Evolutionary conservation across 495 filamentous ascomycete genomes (phyloP), one percentile per base, ranked within the genome.

Genomic region (Penicillium subrubescens): DNA sequence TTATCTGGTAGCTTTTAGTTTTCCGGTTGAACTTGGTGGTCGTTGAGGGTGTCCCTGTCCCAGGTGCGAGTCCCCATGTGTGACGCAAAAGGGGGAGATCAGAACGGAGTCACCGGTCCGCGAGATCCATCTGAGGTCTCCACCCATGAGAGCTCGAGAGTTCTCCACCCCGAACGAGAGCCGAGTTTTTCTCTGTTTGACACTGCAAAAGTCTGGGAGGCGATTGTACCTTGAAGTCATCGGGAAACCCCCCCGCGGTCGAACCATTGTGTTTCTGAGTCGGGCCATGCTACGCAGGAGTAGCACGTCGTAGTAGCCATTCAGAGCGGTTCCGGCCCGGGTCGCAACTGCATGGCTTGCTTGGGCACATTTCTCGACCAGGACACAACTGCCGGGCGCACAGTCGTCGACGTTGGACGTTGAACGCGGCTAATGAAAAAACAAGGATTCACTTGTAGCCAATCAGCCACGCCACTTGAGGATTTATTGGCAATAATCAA

Each of bases 101-200:
- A 69, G 50, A 64, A 39, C 37, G 53, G 67, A 55, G 44, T 52
- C 27, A 37, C 64, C 52, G 58, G 56, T 56, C 53, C 50, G 57
- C 54, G 43, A 68, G 65, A 63, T 65, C 71, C 68, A 73, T 71
- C 55, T 60, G 57, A 73, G 71, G 64, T 73, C 66, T 53, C 71
- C 71, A 73, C 71, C 51, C 35, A 41, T 14, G 35, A 55, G 54
- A 66, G 63, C 56, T 67, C 41, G 34, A 31, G 37, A 31, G 33
- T 31, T 31, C 46, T 31, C 46, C 57, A 57, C 51, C 19, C 23
- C 25, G 10, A 62, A 31, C 61, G 63, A 55, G 44, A 39, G 44
- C 62, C 60, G 44, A 60, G 54, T 34, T 56, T 59, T 52, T 37
- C 17, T 50, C 35, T 35, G 17, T 65, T 67, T 71, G 46, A n/a